A percentile compares a stretch with the other conserved stretches of the same genome.
phyloP scores from a whole-genome alignment of 2,329 filamentous ascomycete genomes.

The Aspergillus fumigatus region DNA sequence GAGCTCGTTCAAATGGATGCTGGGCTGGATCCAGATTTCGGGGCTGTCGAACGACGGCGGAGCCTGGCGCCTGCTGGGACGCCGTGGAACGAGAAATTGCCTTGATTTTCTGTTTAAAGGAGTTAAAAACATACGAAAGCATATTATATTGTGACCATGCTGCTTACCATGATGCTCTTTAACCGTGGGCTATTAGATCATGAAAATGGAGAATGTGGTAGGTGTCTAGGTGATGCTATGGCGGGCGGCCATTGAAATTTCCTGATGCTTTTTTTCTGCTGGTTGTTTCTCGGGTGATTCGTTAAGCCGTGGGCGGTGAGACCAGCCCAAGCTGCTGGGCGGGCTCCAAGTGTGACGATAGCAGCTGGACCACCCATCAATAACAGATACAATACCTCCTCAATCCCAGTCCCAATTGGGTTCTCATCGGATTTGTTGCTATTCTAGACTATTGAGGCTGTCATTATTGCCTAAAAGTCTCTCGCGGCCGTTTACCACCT shows the following conservation, averaged over 20 bases:
- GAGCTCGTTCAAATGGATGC: conserved; percentile 84
- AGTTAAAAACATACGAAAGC: not conserved
- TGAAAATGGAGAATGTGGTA: conserved; percentile 2
- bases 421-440: not conserved
- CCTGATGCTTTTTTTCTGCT: conserved; percentile 24
- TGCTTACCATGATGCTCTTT: conserved; percentile 29
- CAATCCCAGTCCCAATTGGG: conserved; percentile 6
- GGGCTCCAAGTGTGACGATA: conserved; percentile 22
- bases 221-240: conserved; percentile 7
- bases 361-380: conserved; percentile 3
- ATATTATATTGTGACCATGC: not conserved
- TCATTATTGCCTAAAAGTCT: not conserved
- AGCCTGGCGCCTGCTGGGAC: conserved; percentile 46
- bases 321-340: conserved; percentile 14
- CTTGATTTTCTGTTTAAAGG: conserved; percentile 51
- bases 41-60: conserved; percentile 42
- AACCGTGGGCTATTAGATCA: conserved; percentile 9
- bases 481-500: not conserved
- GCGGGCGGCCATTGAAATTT: conserved; percentile 16
- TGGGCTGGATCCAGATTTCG: conserved; percentile 70
- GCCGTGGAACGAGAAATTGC: conserved; percentile 44
- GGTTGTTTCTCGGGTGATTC: conserved; percentile 24
- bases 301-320: conserved; percentile 31
- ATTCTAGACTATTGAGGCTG: not conserved
- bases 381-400: conserved; percentile 14